Percentiles rank a stretch among this genome's conserved stretches.
Conservation (phyloP, 176 grass and related monocot genomes). For the Triticum dicoccoides region DNA sequence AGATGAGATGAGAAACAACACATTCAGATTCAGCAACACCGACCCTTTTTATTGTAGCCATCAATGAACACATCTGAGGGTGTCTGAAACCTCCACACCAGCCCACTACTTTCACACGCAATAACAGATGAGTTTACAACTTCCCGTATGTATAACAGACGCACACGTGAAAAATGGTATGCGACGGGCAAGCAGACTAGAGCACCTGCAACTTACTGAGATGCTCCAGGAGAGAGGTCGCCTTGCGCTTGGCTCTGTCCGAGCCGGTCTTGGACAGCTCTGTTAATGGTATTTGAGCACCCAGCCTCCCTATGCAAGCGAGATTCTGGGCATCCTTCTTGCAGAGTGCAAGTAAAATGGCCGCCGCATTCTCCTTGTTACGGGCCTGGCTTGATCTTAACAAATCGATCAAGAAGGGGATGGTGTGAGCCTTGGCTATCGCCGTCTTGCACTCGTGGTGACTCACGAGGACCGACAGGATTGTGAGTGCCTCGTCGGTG, state of each 20-base stretch:
- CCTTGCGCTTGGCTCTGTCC: slow-evolving; percentile 94
- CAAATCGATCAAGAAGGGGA: slow-evolving; percentile 83
- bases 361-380: slow-evolving; percentile 90
- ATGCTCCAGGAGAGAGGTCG: slow-evolving; percentile 86
- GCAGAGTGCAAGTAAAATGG: slow-evolving; percentile 92
- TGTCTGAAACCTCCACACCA: slow-evolving; percentile 41
- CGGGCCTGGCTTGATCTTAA: slow-evolving; percentile 74
- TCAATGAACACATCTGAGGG: slow-evolving; percentile 20
- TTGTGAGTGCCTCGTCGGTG: slow-evolving; percentile 78
- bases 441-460: slow-evolving; percentile 89
- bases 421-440: slow-evolving; percentile 74
- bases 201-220: slow-evolving; percentile 88
- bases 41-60: slow-evolving; percentile 30
- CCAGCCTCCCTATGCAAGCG: slow-evolving; percentile 78
- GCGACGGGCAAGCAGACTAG: slow-evolving; percentile 32
- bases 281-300: slow-evolving; percentile 81
- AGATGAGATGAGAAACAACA: slow-evolving; percentile 24
- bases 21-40: slow-evolving; percentile 16
- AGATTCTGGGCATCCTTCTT: slow-evolving; percentile 94
- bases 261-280: slow-evolving; percentile 85
- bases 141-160: slow-evolving; percentile 36
- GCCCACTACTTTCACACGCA: slow-evolving; percentile 50
- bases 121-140: slow-evolving; percentile 37
- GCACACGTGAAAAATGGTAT: slow-evolving; percentile 42
- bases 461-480: slow-evolving; percentile 86